Conservation (phyloP, 495 filamentous ascomycete genomes). For the Collariella sp. region DNA sequence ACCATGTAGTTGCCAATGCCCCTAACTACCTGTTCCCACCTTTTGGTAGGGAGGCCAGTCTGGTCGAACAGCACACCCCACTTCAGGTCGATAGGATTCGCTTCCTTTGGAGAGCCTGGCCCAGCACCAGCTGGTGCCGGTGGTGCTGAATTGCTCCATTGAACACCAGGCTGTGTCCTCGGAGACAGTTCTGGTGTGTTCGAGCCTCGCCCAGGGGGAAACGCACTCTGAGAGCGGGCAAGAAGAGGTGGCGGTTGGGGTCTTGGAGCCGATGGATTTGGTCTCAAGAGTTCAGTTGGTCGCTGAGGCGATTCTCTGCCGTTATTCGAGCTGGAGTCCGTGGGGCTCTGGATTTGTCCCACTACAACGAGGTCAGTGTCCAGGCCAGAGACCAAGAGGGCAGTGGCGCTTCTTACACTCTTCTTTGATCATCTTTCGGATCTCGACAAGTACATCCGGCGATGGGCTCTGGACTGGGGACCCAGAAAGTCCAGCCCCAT, state of each 20-base stretch:
- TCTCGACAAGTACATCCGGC: constrained; percentile 12
- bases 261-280: not conserved
- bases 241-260: not conserved
- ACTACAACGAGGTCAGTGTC: constrained; percentile 13
- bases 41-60: constrained; percentile 53
- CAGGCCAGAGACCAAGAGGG: not conserved
- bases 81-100: constrained; percentile 39
- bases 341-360: constrained; percentile 9
- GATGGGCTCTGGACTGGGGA: not conserved
- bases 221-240: not conserved
- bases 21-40: constrained; percentile 62
- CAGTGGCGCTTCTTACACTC: constrained; percentile 1
- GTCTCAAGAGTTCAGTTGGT: not conserved
- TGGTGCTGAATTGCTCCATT: not conserved
- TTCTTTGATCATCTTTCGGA: constrained; percentile 21
- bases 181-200: not conserved
- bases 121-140: not conserved
- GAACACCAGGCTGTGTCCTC: not conserved
- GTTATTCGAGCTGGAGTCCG: not conserved
- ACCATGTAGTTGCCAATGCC: constrained; percentile 76
- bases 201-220: not conserved
- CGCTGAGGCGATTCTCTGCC: not conserved
- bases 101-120: constrained; percentile 9
- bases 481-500: not conserved
- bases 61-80: constrained; percentile 74